Percentiles rank a stretch among this genome's conserved stretches.
phyloP scores from a whole-genome alignment of 73 alveolate species.

The Symbiodinium natans region DNA sequence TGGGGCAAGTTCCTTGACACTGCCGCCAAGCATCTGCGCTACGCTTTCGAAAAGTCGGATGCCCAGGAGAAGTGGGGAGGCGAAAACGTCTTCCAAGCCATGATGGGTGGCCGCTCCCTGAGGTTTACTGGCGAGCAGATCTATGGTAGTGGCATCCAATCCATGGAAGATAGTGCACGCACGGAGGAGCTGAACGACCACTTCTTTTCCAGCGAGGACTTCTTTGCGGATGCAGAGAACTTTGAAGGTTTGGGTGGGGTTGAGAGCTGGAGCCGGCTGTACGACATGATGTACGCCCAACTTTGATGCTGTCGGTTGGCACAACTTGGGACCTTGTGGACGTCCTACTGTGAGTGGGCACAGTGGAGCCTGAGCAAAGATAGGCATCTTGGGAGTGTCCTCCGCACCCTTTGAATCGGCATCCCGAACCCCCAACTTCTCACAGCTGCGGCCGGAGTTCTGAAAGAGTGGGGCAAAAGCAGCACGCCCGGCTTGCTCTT shows the following conservation, averaged over 20 bases:
- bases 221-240: background rate
- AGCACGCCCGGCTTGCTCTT: too few species aligned
- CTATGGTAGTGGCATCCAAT: background rate
- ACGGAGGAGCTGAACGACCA: background rate
- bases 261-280: background rate
- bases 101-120: conserved; percentile 15
- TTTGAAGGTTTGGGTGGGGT: background rate
- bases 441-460: too few species aligned
- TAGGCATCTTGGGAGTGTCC: too few species aligned
- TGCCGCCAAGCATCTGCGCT: background rate
- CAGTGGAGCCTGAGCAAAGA: too few species aligned
- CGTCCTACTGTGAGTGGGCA: too few species aligned
- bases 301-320: background rate
- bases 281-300: background rate
- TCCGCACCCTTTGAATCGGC: too few species aligned
- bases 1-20: background rate
- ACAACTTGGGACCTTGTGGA: too few species aligned
- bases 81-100: background rate
- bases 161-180: background rate
- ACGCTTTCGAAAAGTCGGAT: conserved; percentile 30
- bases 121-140: conserved; percentile 24
- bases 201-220: background rate
- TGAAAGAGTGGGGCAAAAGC: too few species aligned
- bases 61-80: conserved; percentile 60
- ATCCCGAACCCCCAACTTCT: too few species aligned